Conservation (phyloP, 208 protist species). For the Trichomonas tenax region DNA sequence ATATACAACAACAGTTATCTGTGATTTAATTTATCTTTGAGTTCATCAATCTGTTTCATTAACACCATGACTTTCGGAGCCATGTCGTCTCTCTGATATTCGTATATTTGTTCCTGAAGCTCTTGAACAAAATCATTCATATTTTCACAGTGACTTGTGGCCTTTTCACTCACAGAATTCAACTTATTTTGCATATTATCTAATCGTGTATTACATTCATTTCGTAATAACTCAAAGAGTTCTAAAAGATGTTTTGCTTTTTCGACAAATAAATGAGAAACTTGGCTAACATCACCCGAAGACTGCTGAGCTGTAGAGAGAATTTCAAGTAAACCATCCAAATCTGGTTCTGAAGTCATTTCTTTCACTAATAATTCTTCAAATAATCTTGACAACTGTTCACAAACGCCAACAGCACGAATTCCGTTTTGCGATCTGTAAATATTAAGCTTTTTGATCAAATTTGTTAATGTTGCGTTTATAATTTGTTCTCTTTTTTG, state of each 20-base stretch:
- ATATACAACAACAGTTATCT: no score
- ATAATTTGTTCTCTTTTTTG: not conserved
- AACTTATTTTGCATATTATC: not conserved
- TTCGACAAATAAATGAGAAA: not conserved
- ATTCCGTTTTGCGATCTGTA: not conserved
- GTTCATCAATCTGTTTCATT: not conserved
- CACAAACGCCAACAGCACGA: not conserved
- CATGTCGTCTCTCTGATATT: not conserved
- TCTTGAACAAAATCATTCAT: not conserved
- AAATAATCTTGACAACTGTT: not conserved
- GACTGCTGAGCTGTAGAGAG: not conserved
- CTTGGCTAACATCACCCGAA: not conserved
- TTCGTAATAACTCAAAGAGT: not conserved
- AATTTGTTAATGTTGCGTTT: not conserved
- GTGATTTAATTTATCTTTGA: not conserved
- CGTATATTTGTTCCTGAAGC: not conserved
- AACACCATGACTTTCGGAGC: not conserved
- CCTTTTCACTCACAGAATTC: not conserved
- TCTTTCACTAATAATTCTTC: not conserved
- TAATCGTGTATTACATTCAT: not conserved
- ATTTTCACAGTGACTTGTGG: not conserved
- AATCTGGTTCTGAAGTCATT: not conserved
- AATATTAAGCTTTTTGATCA: not conserved
- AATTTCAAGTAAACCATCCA: not conserved
- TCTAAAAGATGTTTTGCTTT: not conserved